These are phyloP conservation scores for Scheffersomyces segobiensis DNA, from an alignment of 1,139 yeast species.

Conservation along the genomic window DNA sequence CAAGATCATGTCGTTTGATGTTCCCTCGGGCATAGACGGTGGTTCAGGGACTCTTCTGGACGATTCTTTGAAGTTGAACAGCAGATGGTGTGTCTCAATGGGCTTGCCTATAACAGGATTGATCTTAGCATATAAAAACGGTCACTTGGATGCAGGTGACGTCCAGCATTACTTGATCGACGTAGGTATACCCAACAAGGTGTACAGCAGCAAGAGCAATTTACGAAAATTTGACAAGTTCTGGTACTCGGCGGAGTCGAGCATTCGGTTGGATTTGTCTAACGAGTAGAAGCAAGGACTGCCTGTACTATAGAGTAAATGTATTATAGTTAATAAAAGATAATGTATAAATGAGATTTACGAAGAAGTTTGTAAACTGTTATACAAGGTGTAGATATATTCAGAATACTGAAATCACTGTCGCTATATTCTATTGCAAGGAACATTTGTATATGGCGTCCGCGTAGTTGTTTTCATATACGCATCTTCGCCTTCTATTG, in stretches of 20 bases:
- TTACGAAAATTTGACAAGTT: conserved; percentile 46
- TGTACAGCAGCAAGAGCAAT: conserved; percentile 39
- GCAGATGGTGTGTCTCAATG: conserved; percentile 63
- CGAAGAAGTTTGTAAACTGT: background rate
- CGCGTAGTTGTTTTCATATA: background rate
- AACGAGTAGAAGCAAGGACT: conserved; percentile 3
- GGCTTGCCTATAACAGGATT: conserved; percentile 76
- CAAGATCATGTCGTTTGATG: conserved; percentile 68
- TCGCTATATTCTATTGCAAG: too few relatives aligned
- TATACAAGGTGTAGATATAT: background rate
- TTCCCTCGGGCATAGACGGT: conserved; percentile 84
- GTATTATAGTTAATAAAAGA: background rate
- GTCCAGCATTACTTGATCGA: conserved; percentile 68
- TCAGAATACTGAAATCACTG: background rate
- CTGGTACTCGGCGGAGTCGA: conserved; percentile 43
- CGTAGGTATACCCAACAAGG: conserved; percentile 65
- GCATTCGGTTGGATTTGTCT: conserved; percentile 25
- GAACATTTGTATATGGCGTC: background rate
- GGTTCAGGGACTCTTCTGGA: conserved; percentile 65
- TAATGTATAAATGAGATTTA: background rate
- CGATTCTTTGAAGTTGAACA: conserved; percentile 26
- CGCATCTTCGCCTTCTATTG: background rate
- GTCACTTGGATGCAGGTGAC: conserved; percentile 32
- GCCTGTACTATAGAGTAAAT: background rate
- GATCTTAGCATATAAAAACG: conserved; percentile 57